Conservation (phyloP, 352 stramenopile genomes). For the Pythium rishiriense region DNA sequence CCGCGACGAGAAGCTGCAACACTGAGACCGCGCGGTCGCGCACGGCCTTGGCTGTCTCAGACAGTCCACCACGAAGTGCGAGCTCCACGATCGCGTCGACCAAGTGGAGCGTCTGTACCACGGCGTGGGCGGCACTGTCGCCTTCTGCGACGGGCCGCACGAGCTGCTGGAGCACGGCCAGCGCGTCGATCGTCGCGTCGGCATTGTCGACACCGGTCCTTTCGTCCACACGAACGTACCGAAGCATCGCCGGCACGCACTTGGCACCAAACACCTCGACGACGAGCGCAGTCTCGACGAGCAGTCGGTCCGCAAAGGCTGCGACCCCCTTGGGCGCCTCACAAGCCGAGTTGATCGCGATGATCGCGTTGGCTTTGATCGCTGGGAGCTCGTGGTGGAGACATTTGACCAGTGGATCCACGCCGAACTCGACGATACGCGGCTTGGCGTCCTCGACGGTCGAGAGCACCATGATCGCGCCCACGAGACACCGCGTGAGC, state of each 20-base stretch:
- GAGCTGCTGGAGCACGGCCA: conserved; percentile 40
- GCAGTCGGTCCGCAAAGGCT: conserved; percentile 45
- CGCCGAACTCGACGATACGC: conserved; percentile 66
- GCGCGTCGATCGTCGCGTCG: conserved; percentile 43
- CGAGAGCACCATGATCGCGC: conserved; percentile 68
- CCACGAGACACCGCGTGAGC: conserved; percentile 50
- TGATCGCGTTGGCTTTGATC: conserved; percentile 51
- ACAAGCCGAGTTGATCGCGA: conserved; percentile 66
- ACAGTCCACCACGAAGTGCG: neutral
- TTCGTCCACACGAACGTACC: conserved; percentile 29
- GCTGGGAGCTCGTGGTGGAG: conserved; percentile 41
- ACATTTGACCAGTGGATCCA: conserved; percentile 61
- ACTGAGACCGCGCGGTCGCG: conserved; percentile 23
- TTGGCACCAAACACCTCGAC: conserved; percentile 58
- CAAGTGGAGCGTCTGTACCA: conserved; percentile 58
- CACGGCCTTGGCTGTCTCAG: neutral
- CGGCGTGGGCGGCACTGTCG: conserved; percentile 22
- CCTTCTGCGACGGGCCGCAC: conserved; percentile 19
- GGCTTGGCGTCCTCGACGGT: conserved; percentile 69
- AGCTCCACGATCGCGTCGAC: conserved; percentile 45
- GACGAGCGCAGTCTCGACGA: conserved; percentile 39
- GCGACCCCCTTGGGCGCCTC: conserved; percentile 47
- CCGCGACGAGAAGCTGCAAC: conserved; percentile 31
- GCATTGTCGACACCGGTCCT: conserved; percentile 32
- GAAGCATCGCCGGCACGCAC: conserved; percentile 46